A percentile compares a stretch with the other conserved stretches of the same genome.
phyloP scores from a whole-genome alignment of 345 rosid species.

The Gossypium raimondii region DNA sequence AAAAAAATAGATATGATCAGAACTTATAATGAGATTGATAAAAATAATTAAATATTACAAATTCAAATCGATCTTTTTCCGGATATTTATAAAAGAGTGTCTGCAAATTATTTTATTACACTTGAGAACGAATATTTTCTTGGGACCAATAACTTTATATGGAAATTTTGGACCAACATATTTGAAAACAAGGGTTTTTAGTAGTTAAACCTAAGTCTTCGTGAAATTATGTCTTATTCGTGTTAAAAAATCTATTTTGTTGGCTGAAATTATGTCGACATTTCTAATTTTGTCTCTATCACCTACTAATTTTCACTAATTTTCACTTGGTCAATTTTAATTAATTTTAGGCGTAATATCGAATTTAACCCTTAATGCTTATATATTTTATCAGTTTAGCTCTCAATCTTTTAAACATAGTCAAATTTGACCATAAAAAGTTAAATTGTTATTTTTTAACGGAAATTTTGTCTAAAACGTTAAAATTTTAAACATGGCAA shows the following conservation, averaged over 20 bases:
- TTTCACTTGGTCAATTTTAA: neutral
- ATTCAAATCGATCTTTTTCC: too few relatives aligned
- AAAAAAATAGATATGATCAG: too few relatives aligned
- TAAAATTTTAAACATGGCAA: too few relatives aligned
- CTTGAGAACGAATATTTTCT: neutral
- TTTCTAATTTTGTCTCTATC: neutral
- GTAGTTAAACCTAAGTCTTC: neutral
- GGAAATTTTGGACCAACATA: neutral
- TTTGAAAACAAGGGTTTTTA: neutral
- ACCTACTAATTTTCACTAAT: neutral
- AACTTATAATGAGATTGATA: rapidly evolving
- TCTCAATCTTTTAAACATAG: too few relatives aligned
- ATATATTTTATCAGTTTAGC: too few relatives aligned
- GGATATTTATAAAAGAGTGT: too few relatives aligned
- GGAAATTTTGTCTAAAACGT: too few relatives aligned
- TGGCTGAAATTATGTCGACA: constrained; percentile 26
- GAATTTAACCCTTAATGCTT: too few relatives aligned
- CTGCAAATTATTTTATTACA: neutral
- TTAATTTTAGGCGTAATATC: too few relatives aligned
- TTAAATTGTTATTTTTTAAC: too few relatives aligned
- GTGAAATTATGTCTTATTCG: neutral
- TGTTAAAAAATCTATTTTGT: neutral
- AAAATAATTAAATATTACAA: too few relatives aligned
- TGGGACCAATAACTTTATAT: neutral
- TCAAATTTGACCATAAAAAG: too few relatives aligned